Conservation (phyloP, 2,329 filamentous ascomycete genomes). For the Colletotrichum caudatum region DNA sequence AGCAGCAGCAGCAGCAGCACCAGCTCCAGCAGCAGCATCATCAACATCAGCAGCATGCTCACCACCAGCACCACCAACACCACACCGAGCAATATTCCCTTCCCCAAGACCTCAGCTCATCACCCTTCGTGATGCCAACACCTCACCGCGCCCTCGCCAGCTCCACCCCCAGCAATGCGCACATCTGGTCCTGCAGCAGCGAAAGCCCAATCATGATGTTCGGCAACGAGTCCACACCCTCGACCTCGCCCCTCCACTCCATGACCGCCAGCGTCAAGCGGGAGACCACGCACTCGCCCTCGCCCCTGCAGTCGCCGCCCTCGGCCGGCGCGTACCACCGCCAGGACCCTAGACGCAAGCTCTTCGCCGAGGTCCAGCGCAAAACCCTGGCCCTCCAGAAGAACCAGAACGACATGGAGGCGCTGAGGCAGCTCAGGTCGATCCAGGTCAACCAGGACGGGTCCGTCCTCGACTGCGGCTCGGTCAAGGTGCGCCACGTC, state of each 20-base stretch:
- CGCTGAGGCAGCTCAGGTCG: conserved; percentile 41
- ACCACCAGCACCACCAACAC: conserved; percentile 5
- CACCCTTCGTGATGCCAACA: conserved; percentile 42
- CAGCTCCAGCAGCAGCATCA: not conserved
- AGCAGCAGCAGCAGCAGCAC: too few species aligned
- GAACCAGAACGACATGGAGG: conserved; percentile 49
- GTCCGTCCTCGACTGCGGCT: conserved; percentile 38
- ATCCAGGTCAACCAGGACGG: conserved; percentile 42
- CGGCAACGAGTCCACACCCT: conserved; percentile 46
- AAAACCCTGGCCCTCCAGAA: conserved; percentile 59
- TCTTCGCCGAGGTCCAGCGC: conserved; percentile 57
- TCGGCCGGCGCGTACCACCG: conserved; percentile 51
- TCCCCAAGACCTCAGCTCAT: conserved; percentile 41
- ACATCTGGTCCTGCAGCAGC: conserved; percentile 55
- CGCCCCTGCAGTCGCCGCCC: conserved; percentile 47
- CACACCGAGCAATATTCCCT: conserved; percentile 35
- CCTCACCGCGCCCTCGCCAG: conserved; percentile 48
- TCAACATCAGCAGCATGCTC: not conserved
- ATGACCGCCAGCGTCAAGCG: conserved; percentile 54
- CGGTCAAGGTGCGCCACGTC: conserved; percentile 42
- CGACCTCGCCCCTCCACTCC: conserved; percentile 48
- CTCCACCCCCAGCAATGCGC: conserved; percentile 54
- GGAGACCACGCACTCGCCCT: conserved; percentile 50
- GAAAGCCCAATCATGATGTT: conserved; percentile 58
- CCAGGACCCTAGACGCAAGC: conserved; percentile 50